Conservation (phyloP, 257 asterid genomes). For the Knoxia roxburghii region DNA sequence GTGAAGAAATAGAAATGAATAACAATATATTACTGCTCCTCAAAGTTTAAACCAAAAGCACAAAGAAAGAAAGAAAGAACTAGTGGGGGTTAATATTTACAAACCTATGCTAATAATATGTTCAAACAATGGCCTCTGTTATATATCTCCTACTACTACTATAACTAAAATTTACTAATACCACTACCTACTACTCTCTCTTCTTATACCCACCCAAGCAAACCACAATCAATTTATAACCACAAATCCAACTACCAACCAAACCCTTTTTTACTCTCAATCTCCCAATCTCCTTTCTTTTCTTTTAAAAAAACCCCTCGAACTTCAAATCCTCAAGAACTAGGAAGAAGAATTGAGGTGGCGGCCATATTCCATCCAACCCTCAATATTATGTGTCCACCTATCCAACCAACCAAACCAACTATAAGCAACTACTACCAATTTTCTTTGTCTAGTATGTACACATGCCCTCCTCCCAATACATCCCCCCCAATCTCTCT, state of each 20-base stretch:
- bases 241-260: conserved; percentile 13
- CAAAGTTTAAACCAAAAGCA: background rate
- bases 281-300: background rate
- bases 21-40: background rate
- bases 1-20: conserved; percentile 1
- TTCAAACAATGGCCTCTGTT: conserved; percentile 16
- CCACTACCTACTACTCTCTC: conserved; percentile 9
- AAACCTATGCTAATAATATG: conserved; percentile 13
- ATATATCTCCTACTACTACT: no score
- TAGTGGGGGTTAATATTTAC: conserved; percentile 17
- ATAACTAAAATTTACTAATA: no score
- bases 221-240: conserved; percentile 14
- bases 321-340: no score
- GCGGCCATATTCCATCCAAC: conserved; percentile 17
- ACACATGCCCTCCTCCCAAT: conserved; percentile 9
- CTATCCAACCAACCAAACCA: conserved; percentile 25
- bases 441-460: conserved; percentile 10
- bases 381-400: background rate
- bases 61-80: background rate
- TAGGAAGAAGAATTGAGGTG: conserved; percentile 8
- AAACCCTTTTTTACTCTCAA: no score
- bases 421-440: background rate
- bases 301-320: no score
- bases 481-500: background rate
- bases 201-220: background rate